A percentile compares a stretch with the other conserved stretches of the same genome.
Evolutionary conservation across 306 rosid species (phyloP).

Genomic region (Fragaria nilgerrensis): DNA sequence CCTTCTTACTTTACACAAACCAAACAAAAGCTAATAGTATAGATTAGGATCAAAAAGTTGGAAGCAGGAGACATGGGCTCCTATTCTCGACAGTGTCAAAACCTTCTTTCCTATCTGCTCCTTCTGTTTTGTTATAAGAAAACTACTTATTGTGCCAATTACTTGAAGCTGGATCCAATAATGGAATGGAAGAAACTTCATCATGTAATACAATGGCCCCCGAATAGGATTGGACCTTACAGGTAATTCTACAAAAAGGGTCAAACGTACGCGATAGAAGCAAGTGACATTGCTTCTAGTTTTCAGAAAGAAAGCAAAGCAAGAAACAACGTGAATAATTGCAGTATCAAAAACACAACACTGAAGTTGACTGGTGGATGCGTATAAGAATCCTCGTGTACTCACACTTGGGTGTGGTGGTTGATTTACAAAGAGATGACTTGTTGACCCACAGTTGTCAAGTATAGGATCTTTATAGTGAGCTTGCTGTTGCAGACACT

Average conservation of each 20-base stretch:
- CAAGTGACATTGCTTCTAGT: no score
- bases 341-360: neutral
- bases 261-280: no score
- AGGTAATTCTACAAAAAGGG: no score
- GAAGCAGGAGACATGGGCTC: no score
- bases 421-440: neutral
- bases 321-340: neutral
- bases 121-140: neutral
- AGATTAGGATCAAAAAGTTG: no score
- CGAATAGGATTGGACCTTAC: no score
- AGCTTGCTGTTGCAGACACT: neutral
- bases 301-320: neutral
- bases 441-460: neutral
- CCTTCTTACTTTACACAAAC: no score
- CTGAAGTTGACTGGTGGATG: neutral
- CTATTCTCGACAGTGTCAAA: no score
- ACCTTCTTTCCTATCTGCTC: neutral
- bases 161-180: neutral
- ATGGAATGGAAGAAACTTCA: neutral
- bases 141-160: no score
- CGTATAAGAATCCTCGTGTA: neutral
- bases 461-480: neutral
- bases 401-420: neutral
- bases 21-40: no score
- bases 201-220: neutral